Conservation (phyloP, 306 rosid species). For the Prunus salicina region DNA sequence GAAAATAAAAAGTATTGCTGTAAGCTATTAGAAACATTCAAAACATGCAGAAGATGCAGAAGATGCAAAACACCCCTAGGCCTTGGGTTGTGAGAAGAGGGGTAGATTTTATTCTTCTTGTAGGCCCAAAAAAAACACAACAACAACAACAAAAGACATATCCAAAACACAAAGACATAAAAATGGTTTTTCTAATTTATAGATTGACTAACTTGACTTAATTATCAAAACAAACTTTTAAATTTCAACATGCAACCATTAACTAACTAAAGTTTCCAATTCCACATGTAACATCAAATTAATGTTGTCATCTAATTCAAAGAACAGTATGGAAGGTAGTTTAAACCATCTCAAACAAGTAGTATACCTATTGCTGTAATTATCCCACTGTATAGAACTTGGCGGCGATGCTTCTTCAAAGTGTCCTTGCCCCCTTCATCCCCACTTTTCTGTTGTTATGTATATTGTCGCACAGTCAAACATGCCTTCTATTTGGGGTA, state of each 20-base stretch:
- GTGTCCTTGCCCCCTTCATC: constrained; percentile 87
- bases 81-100: not conserved
- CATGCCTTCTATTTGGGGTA: constrained; percentile 13
- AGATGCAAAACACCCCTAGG: not conserved
- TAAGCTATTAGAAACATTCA: not conserved
- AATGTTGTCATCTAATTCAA: not conserved
- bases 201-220: not conserved
- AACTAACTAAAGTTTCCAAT: not conserved
- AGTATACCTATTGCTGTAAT: constrained; percentile 82
- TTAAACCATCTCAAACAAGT: constrained; percentile 18
- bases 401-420: constrained; percentile 87
- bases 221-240: not conserved
- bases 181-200: not conserved
- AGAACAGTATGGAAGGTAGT: constrained; percentile 20
- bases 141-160: not conserved
- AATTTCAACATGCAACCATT: not conserved
- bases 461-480: constrained; percentile 39
- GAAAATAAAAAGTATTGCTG: not conserved
- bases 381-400: constrained; percentile 87
- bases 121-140: not conserved
- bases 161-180: not conserved
- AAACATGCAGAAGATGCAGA: not conserved
- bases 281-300: not conserved
- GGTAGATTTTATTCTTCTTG: not conserved
- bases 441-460: constrained; percentile 59